Evolutionary conservation across 192 early-diverging fungal species (phyloP).

Genomic region (Coemansia sp.): DNA sequence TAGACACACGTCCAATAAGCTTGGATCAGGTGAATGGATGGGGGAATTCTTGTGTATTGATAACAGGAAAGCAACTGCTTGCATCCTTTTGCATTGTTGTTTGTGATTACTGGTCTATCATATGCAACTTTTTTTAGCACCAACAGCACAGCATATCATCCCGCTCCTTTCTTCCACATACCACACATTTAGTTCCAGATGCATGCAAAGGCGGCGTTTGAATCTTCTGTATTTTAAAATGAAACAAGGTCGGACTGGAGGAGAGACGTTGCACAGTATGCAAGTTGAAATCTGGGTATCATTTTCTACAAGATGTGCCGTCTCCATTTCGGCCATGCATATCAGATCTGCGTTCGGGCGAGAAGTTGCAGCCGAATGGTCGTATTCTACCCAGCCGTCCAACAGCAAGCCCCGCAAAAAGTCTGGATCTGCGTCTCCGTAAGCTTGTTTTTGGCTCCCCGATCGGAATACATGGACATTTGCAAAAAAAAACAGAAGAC

Average conservation of each 20-base stretch:
- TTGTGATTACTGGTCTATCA: neutral
- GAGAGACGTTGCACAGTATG: no score
- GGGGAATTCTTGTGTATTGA: neutral
- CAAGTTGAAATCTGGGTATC: slow-evolving; percentile 6
- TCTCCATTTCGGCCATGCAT: slow-evolving; percentile 1
- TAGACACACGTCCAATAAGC: no score
- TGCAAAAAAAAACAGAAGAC: neutral
- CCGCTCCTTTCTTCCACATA: neutral
- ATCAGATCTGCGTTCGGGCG: neutral
- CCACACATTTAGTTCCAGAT: neutral
- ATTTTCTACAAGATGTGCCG: neutral
- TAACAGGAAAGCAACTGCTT: neutral
- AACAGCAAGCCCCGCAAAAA: no score
- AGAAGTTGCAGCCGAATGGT: neutral
- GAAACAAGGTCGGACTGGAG: neutral
- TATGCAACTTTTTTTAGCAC: neutral
- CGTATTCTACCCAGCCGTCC: neutral
- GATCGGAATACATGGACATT: neutral
- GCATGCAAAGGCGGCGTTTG: neutral
- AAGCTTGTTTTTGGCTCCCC: neutral
- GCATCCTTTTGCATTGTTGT: neutral
- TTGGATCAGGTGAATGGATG: no score
- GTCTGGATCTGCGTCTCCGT: neutral
- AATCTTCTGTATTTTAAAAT: neutral
- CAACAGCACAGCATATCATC: neutral